Conservation (phyloP, 768 basidiomycete species). For the Pluteus cervinus region DNA sequence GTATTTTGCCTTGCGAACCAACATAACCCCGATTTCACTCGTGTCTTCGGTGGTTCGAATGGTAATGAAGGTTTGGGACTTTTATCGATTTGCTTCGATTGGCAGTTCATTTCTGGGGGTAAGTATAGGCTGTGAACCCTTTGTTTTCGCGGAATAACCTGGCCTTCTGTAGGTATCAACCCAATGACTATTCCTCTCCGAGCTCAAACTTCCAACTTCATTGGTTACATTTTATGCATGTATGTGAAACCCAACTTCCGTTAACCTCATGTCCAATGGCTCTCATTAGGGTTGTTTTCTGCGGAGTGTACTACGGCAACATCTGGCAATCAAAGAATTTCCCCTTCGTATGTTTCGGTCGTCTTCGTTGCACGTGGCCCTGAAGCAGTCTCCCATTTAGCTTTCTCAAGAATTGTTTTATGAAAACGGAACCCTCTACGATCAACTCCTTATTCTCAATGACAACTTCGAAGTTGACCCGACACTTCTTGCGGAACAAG, state of each 20-base stretch:
- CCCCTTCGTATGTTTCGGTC: conserved; percentile 19
- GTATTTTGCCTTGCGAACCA: conserved; percentile 54
- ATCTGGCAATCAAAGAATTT: conserved; percentile 40
- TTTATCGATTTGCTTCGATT: conserved; percentile 53
- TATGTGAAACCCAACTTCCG: conserved; percentile 24
- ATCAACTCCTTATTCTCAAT: conserved; percentile 49
- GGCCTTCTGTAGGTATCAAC: conserved; percentile 32
- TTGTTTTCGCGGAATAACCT: too few relatives aligned
- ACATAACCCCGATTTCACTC: conserved; percentile 38
- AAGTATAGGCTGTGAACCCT: conserved; percentile 2
- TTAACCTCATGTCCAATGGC: too few relatives aligned
- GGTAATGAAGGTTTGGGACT: conserved; percentile 64
- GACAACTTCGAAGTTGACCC: conserved; percentile 43
- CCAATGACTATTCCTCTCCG: conserved; percentile 48
- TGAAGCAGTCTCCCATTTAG: too few relatives aligned
- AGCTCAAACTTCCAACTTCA: conserved; percentile 40
- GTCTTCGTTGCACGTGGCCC: too few relatives aligned
- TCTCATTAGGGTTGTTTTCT: conserved; percentile 30
- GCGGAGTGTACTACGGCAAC: conserved; percentile 49
- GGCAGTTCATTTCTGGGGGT: conserved; percentile 47
- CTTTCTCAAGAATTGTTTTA: conserved; percentile 47
- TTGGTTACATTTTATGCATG: conserved; percentile 47
- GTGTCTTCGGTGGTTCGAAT: conserved; percentile 57
- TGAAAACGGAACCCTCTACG: conserved; percentile 39
- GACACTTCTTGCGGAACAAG: conserved; percentile 38